Conservation (phyloP, 2,329 filamentous ascomycete species). For the Phyllosticta capitalensis region DNA sequence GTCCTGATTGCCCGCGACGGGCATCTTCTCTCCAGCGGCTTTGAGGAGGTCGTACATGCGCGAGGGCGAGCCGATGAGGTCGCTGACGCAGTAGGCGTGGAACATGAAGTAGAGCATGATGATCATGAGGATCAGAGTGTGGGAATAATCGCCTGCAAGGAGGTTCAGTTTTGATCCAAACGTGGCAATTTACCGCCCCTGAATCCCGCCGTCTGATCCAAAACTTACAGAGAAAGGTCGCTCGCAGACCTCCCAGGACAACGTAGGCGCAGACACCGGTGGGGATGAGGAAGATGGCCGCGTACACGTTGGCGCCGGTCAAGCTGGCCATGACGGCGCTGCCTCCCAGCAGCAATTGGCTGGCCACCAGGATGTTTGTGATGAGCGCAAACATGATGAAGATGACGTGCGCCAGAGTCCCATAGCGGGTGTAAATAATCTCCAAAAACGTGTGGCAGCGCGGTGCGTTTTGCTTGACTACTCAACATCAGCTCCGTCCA, state of each 20-base stretch:
- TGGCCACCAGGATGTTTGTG: slow-evolving; percentile 46
- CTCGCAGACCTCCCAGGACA: slow-evolving; percentile 29
- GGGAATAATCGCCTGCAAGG: slow-evolving; percentile 22
- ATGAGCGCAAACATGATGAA: slow-evolving; percentile 42
- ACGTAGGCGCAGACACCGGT: slow-evolving; percentile 29
- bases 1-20: slow-evolving; percentile 30
- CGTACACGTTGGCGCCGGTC: slow-evolving; percentile 36
- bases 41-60: slow-evolving; percentile 33
- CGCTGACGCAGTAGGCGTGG: slow-evolving; percentile 31
- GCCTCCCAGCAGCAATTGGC: slow-evolving; percentile 25
- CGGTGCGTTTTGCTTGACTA: slow-evolving; percentile 43
- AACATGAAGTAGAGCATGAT: slow-evolving; percentile 38
- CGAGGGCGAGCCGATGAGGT: slow-evolving; percentile 30
- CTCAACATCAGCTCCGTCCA: slow-evolving; percentile 32
- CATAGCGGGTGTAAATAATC: slow-evolving; percentile 44
- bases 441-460: slow-evolving; percentile 47
- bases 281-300: slow-evolving; percentile 36
- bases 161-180: background rate
- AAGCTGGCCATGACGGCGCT: slow-evolving; percentile 34
- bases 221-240: slow-evolving; percentile 30
- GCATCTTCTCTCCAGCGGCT: slow-evolving; percentile 27
- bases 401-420: slow-evolving; percentile 36
- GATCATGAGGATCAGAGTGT: slow-evolving; percentile 35
- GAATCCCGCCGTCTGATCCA: background rate
- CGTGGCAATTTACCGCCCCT: background rate